Conservation (phyloP, 1,284 basidiomycete species). For the Marasmius fiardii region DNA sequence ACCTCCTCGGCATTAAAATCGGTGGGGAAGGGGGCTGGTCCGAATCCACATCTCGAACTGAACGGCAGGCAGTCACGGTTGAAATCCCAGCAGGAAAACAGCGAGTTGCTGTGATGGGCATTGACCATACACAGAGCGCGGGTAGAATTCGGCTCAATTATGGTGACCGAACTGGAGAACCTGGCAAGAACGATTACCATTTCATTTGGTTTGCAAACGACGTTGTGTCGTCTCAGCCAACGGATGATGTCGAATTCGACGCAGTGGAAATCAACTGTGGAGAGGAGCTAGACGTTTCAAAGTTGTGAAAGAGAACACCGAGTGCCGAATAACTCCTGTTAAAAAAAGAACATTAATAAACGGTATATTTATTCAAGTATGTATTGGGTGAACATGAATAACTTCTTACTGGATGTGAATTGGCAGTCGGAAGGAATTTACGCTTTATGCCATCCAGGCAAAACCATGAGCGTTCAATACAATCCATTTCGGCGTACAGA, state of each 20-base stretch:
- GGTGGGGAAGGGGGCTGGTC: slow-evolving; percentile 1
- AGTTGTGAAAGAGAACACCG: too few species aligned
- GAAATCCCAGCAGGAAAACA: not conserved
- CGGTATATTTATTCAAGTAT: too few species aligned
- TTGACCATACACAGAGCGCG: too few species aligned
- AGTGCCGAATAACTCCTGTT: too few species aligned
- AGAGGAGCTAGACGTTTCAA: not conserved
- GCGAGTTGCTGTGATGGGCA: not conserved
- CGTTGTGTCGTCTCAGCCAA: slow-evolving; percentile 1
- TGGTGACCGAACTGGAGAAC: not conserved
- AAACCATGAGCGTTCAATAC: too few species aligned
- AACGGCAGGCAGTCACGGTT: not conserved
- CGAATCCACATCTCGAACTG: not conserved
- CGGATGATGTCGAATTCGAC: not conserved
- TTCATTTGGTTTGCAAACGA: slow-evolving; percentile 1
- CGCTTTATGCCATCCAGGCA: too few species aligned
- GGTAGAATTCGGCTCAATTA: not conserved
- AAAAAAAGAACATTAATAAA: too few species aligned
- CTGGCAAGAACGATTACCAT: slow-evolving; percentile 1
- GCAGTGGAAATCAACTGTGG: slow-evolving; percentile 3
- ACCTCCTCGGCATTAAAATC: slow-evolving; percentile 3
- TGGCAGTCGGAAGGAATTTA: too few species aligned
- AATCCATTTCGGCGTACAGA: too few species aligned
- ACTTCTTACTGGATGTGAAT: too few species aligned
- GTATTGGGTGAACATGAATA: too few species aligned